Base-by-base conservation (phyloP, 306 rosid species). In the Vigna nakashimae region DNA sequence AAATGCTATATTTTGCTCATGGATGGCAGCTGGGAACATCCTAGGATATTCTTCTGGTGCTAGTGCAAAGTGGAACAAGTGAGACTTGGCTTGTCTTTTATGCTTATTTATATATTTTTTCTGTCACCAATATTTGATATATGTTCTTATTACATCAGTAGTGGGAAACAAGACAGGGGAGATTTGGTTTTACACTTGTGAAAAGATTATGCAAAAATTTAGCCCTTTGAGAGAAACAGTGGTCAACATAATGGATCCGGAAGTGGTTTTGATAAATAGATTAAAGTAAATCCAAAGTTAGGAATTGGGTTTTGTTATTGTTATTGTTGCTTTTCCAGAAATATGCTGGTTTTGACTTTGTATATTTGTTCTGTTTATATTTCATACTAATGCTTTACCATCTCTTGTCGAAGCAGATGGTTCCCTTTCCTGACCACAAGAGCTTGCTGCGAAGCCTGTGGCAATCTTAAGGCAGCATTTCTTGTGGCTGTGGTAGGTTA, bases 21-120 rank as follows among this genome's bases (percentile, higher is more conserved):
- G 99, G 99, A 96, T 96, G 99, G 99, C 99, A 24, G 97, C 86
- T 81, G 99, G 99, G 58, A 96, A 96, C 86, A 92, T 96, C 77
- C 86, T 96, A 36, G 99, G 99, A 76, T 96, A 89, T 89, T 96
- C 99, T 49, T 79, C 98, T 42, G 99, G 99, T 68, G 91, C 99
- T 51, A 95, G 97, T 90, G 98, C 96, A 87, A 78, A 87, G 72
- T 96, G 99, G 99, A 89, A 89, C 93, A 81, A 86, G 99, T 96
- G 86, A 85, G 86, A 79, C 72, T 45, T 66, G 51, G 56, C 30
- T 52, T 28, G 30, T 73, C 42, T 73, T 75, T 79, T 62, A 28
- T 42, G 14, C 70, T 59, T 53, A 65, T 71, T 59, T 53, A 65
- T 71, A 45, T 48, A 48, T n/a, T 73, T 40, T 75, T 81, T 69